phyloP scores from a whole-genome alignment of 2,329 filamentous ascomycete genomes.

The Alternaria dauci region DNA sequence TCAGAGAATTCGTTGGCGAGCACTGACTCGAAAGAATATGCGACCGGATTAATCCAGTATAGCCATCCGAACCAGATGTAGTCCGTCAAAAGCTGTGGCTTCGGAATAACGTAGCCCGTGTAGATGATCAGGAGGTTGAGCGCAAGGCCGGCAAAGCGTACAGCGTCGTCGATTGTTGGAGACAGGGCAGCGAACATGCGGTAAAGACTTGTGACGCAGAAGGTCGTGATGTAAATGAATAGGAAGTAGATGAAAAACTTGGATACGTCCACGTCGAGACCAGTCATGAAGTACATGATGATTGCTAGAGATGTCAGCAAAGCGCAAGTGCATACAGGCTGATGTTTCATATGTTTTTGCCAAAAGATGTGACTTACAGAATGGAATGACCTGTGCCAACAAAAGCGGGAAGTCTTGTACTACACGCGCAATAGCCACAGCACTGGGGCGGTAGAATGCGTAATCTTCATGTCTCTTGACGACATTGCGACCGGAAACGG shows the following conservation, averaged over 20 bases:
- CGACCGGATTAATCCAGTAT: conserved; percentile 58
- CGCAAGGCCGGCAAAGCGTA: conserved; percentile 69
- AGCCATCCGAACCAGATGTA: conserved; percentile 70
- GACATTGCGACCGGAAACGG: conserved; percentile 74
- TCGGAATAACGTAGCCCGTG: conserved; percentile 73
- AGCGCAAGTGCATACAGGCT: not conserved
- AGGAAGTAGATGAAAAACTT: conserved; percentile 74
- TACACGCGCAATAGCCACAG: conserved; percentile 68
- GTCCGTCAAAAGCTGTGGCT: conserved; percentile 64
- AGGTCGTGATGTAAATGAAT: conserved; percentile 69
- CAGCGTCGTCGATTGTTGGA: conserved; percentile 70
- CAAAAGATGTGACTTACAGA: conserved; percentile 44
- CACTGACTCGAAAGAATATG: conserved; percentile 73
- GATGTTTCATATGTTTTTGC: not conserved
- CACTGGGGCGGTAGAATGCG: conserved; percentile 74
- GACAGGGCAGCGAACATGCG: conserved; percentile 72
- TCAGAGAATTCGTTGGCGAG: conserved; percentile 71
- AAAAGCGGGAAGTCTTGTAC: conserved; percentile 70
- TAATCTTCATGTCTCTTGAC: conserved; percentile 73
- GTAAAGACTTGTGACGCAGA: conserved; percentile 70
- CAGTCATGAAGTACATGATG: conserved; percentile 72
- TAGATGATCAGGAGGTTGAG: conserved; percentile 70
- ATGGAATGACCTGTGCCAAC: conserved; percentile 66
- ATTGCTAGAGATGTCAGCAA: conserved; percentile 46
- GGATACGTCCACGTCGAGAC: conserved; percentile 64